Evolutionary conservation across 2,329 filamentous ascomycete species (phyloP).

Genomic region (Colletotrichum gloeosporioides): DNA sequence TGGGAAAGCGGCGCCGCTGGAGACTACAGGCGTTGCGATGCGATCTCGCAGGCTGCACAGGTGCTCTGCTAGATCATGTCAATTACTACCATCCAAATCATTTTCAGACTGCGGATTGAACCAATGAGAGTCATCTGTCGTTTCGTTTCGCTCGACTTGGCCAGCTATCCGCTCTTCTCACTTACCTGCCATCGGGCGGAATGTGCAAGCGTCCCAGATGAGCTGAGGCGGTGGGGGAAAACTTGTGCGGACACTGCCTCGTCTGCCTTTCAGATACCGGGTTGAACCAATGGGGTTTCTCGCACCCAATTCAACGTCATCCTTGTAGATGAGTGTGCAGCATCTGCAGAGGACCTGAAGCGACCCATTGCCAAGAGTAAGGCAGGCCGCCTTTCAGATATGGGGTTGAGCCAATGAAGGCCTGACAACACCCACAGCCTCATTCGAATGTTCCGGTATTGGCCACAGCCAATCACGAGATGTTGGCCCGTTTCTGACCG

Average conservation of each 20-base stretch:
- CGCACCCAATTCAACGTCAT: too few species aligned
- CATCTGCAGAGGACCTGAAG: neutral
- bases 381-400: neutral
- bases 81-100: too few species aligned
- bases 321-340: too few species aligned
- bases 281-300: neutral
- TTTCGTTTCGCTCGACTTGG: neutral
- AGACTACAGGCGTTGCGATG: too few species aligned
- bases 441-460: neutral
- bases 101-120: neutral
- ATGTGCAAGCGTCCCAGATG: too few species aligned
- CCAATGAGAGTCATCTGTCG: neutral
- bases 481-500: neutral
- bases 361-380: neutral
- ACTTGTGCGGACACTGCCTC: neutral
- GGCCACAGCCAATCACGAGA: neutral
- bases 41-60: too few species aligned
- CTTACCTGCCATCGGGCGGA: too few species aligned
- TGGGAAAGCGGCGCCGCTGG: too few species aligned
- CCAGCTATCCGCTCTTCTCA: neutral
- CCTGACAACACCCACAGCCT: neutral
- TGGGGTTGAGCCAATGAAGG: neutral
- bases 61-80: too few species aligned
- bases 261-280: neutral
- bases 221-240: too few species aligned